These are phyloP conservation scores for Leccinum fibrillosum DNA, from an alignment of 768 basidiomycete genomes.

Conservation along the genomic window DNA sequence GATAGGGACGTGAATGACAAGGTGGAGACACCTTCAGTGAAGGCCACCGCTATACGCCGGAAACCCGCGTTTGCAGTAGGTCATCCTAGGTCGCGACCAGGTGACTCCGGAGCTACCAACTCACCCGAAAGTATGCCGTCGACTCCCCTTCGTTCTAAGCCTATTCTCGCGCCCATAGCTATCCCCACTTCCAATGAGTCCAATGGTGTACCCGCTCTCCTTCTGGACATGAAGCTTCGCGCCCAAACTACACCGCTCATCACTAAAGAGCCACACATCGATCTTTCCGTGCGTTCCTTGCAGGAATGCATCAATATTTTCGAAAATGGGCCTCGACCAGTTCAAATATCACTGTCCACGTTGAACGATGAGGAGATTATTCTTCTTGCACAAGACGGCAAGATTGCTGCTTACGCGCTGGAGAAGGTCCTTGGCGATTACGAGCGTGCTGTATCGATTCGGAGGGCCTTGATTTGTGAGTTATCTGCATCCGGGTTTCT, in stretches of 20 bases:
- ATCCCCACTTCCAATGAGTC: slow-evolving; percentile 17
- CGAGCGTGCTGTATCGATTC: slow-evolving; percentile 81
- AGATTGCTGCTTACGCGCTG: slow-evolving; percentile 91
- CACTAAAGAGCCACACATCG: slow-evolving; percentile 11
- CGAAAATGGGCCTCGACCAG: slow-evolving; percentile 65
- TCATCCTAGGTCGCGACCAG: slow-evolving; percentile 12
- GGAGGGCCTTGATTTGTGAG: slow-evolving; percentile 88
- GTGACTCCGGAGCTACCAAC: slow-evolving; percentile 16
- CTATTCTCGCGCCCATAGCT: slow-evolving; percentile 26
- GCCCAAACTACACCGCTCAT: slow-evolving; percentile 18
- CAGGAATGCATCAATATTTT: slow-evolving; percentile 80
- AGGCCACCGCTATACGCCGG: slow-evolving; percentile 8
- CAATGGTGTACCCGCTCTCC: slow-evolving; percentile 26
- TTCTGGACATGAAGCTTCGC: slow-evolving; percentile 34
- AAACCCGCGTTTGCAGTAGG: slow-evolving; percentile 28
- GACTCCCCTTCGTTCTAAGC: slow-evolving; percentile 7
- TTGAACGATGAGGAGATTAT: slow-evolving; percentile 93
- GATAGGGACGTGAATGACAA: slow-evolving; percentile 20
- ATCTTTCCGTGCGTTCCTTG: slow-evolving; percentile 46
- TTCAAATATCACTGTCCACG: slow-evolving; percentile 51
- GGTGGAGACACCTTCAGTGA: slow-evolving; percentile 15
- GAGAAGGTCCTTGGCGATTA: slow-evolving; percentile 92
- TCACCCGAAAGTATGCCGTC: slow-evolving; percentile 19
- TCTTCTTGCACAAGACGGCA: slow-evolving; percentile 81
- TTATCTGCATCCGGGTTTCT: no score